A percentile compares a stretch with the other conserved stretches of the same genome.
phyloP scores from a whole-genome alignment of 768 basidiomycete genomes.

The Leccinum rimulosum region DNA sequence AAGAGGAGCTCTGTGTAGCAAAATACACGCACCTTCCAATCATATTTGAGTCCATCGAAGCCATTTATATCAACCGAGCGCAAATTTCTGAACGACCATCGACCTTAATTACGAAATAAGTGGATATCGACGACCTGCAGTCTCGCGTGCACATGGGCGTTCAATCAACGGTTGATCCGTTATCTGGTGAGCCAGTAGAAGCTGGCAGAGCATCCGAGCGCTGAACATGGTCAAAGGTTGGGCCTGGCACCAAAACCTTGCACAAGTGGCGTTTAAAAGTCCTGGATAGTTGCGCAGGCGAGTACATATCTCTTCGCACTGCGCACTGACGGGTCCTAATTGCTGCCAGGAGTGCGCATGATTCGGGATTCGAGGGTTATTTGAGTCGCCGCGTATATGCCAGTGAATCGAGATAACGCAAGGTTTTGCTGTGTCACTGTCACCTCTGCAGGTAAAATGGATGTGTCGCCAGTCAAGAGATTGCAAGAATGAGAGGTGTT shows the following conservation, averaged over 20 bases:
- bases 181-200: not conserved
- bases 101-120: too few relatives aligned
- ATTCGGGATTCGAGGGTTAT: not conserved
- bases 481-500: not conserved
- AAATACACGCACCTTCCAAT: not conserved
- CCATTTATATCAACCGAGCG: not conserved
- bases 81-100: not conserved
- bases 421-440: not conserved
- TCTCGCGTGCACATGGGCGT: not conserved
- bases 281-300: slow-evolving; percentile 1
- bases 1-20: not conserved
- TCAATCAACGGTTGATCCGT: not conserved
- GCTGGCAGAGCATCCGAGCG: not conserved
- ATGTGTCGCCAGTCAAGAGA: not conserved
- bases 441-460: not conserved
- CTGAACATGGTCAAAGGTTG: not conserved
- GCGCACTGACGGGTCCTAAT: not conserved
- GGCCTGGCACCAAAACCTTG: not conserved
- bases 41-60: too few relatives aligned
- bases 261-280: slow-evolving; percentile 1
- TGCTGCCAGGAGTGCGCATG: not conserved
- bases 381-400: not conserved
- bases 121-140: not conserved
- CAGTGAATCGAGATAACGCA: not conserved
- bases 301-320: slow-evolving; percentile 2